Evolutionary conservation across 257 asterid genomes (phyloP).

Genomic region (Verbena officinalis): DNA sequence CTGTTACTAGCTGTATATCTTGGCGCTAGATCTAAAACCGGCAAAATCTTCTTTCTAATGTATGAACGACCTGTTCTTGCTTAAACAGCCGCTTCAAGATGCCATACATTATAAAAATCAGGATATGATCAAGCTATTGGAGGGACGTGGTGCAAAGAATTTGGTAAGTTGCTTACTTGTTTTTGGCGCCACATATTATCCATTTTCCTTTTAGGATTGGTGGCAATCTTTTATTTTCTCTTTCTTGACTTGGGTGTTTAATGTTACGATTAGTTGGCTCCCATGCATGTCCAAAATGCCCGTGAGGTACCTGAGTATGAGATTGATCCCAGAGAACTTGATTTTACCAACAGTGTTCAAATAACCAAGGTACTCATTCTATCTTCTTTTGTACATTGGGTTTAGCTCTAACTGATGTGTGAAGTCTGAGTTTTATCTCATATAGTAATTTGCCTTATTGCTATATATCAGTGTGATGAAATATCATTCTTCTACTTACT

Average conservation of each 20-base stretch:
- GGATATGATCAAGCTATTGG: conserved; percentile 72
- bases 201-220: background rate
- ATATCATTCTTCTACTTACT: background rate
- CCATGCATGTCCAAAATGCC: conserved; percentile 77
- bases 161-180: conserved; percentile 45
- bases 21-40: conserved; percentile 16
- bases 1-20: background rate
- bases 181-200: background rate
- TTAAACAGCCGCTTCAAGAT: conserved; percentile 84
- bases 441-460: background rate
- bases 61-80: conserved; percentile 9
- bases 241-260: conserved; percentile 13
- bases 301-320: conserved; percentile 94
- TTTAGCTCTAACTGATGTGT: background rate
- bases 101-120: conserved; percentile 87
- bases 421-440: conserved; percentile 7
- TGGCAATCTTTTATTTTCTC: background rate
- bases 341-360: conserved; percentile 70
- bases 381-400: conserved; percentile 2
- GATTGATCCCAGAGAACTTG: conserved; percentile 78
- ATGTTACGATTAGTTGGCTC: conserved; percentile 61
- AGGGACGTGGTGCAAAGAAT: conserved; percentile 72
- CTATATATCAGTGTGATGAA: background rate
- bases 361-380: conserved; percentile 66
- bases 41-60: background rate